A percentile compares a stretch with the other conserved stretches of the same genome.
These are phyloP conservation scores for Bauhinia variegata DNA, from an alignment of 306 rosid genomes.

Conservation along the genomic window DNA sequence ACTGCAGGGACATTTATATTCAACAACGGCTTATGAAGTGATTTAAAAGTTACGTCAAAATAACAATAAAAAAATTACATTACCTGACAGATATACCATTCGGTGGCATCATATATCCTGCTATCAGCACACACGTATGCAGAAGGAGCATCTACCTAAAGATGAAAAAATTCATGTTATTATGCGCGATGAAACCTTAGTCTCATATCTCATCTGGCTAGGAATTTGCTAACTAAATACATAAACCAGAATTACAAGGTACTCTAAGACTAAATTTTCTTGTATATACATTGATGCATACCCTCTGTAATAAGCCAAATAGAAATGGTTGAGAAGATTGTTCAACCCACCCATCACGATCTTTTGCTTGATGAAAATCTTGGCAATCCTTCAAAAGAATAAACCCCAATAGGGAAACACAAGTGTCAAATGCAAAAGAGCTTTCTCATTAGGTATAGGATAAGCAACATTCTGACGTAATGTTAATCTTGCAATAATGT, in stretches of 20 bases:
- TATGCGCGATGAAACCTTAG: constrained; percentile 28
- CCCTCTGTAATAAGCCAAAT: constrained; percentile 95
- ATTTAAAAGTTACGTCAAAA: constrained; percentile 2
- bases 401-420: constrained; percentile 36
- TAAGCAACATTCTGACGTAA: constrained; percentile 17
- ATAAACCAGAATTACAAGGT: constrained; percentile 7
- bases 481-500: constrained; percentile 18
- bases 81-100: constrained; percentile 99
- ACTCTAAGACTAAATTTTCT: constrained; percentile 8
- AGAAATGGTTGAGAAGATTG: constrained; percentile 90
- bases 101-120: constrained; percentile 87
- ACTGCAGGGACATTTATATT: not conserved
- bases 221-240: constrained; percentile 21
- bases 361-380: constrained; percentile 95
- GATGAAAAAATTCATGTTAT: constrained; percentile 28
- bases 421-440: constrained; percentile 22
- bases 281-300: constrained; percentile 35
- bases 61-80: constrained; percentile 20
- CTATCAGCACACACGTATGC: constrained; percentile 93
- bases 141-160: constrained; percentile 75
- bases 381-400: constrained; percentile 77
- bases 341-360: constrained; percentile 99
- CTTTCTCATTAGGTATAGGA: constrained; percentile 10
- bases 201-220: constrained; percentile 14
- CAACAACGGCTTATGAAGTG: not conserved